Percentiles rank a stretch among this genome's conserved stretches.
Evolutionary conservation across 1,284 basidiomycete genomes (phyloP).

Genomic region (Phenoliferia sp.): DNA sequence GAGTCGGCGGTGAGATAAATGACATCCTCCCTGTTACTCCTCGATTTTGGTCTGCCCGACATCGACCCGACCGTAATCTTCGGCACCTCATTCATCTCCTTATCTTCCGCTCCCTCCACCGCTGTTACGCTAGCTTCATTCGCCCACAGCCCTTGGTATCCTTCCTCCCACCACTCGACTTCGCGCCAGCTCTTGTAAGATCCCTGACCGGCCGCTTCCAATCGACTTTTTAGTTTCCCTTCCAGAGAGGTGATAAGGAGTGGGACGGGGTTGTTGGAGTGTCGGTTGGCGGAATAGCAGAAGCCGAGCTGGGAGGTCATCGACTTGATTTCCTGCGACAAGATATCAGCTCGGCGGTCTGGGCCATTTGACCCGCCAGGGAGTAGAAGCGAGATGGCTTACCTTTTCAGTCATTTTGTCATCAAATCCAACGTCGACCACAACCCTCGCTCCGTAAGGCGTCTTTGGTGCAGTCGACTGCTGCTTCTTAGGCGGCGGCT

Average conservation of each 20-base stretch:
- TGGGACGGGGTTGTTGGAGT: constrained; percentile 63
- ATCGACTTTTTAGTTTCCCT: constrained; percentile 61
- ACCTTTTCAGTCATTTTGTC: constrained; percentile 91
- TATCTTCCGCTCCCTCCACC: constrained; percentile 74
- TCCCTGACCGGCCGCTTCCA: constrained; percentile 63
- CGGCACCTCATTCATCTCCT: constrained; percentile 41
- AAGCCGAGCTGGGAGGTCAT: constrained; percentile 83
- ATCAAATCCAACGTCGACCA: constrained; percentile 92
- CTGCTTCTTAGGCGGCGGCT: constrained; percentile 48
- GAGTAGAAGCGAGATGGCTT: constrained; percentile 8
- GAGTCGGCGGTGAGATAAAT: constrained; percentile 96
- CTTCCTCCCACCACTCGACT: constrained; percentile 72
- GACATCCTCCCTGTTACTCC: constrained; percentile 50
- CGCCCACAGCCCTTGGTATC: constrained; percentile 63
- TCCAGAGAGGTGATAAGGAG: constrained; percentile 75
- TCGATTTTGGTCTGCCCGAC: constrained; percentile 22
- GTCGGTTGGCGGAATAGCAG: constrained; percentile 79
- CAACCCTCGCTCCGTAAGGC: constrained; percentile 59
- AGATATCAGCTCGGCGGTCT: no score
- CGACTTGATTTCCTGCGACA: constrained; percentile 86
- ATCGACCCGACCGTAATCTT: constrained; percentile 10
- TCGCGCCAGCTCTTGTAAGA: constrained; percentile 73
- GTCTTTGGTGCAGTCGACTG: constrained; percentile 49
- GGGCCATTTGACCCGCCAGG: no score
- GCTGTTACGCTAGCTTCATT: constrained; percentile 41